Conservation (phyloP, 1,139 yeast genomes). For the Arxiozyma bovina region DNA sequence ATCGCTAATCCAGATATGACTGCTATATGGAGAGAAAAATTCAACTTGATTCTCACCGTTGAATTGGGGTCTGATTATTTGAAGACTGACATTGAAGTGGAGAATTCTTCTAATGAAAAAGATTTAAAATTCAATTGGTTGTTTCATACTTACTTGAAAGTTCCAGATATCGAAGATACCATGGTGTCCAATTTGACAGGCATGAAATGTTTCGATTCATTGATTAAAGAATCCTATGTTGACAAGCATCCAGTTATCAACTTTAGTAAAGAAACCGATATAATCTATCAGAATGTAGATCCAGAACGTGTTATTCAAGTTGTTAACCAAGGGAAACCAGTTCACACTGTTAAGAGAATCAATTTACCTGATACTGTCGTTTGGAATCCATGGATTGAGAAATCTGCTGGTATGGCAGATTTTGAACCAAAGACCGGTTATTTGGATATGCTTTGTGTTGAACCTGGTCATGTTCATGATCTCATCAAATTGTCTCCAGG, state of each 20-base stretch:
- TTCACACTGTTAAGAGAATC: conserved; percentile 54
- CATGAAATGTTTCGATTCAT: conserved; percentile 63
- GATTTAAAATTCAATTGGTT: conserved; percentile 84
- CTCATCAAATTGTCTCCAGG: conserved; percentile 59
- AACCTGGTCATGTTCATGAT: conserved; percentile 79
- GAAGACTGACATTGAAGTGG: conserved; percentile 63
- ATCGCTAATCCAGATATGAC: conserved; percentile 50
- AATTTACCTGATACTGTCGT: conserved; percentile 84
- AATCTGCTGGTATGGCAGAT: conserved; percentile 73
- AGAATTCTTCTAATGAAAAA: conserved; percentile 47
- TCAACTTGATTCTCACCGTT: conserved; percentile 66
- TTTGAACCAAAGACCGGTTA: conserved; percentile 80
- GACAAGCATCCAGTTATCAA: conserved; percentile 68
- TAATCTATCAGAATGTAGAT: conserved; percentile 62
- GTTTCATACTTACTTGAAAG: conserved; percentile 82
- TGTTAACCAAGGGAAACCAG: conserved; percentile 59
- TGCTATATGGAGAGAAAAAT: conserved; percentile 59
- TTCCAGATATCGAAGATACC: conserved; percentile 69
- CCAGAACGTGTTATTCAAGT: conserved; percentile 51
- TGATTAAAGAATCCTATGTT: conserved; percentile 49
- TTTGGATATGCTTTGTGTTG: conserved; percentile 83
- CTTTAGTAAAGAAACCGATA: conserved; percentile 73
- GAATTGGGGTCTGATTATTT: conserved; percentile 46
- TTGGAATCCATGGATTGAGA: conserved; percentile 95
- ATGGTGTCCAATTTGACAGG: conserved; percentile 72